A percentile compares a stretch with the other conserved stretches of the same genome.
Evolutionary conservation across 1,284 basidiomycete species (phyloP).

Genomic region (Cutaneotrichosporon cavernicola): DNA sequence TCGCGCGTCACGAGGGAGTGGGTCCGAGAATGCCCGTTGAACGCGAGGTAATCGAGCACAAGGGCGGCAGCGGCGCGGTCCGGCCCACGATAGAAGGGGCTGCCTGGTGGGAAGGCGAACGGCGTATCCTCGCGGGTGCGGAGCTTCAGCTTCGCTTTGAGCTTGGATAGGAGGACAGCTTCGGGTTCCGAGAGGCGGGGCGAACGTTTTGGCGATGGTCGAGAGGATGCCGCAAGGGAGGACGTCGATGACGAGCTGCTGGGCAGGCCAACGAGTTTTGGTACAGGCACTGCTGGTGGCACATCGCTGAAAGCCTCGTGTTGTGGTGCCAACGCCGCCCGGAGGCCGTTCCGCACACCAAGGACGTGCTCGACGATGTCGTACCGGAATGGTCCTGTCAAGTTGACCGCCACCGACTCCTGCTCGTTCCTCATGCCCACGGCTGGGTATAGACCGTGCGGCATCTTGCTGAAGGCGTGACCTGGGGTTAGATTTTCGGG

Average conservation of each 20-base stretch:
- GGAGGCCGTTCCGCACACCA: slow-evolving; percentile 32
- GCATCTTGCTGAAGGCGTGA: slow-evolving; percentile 66
- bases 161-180: slow-evolving; percentile 1
- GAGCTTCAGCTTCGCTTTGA: slow-evolving; percentile 1
- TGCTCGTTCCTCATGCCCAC: slow-evolving; percentile 75
- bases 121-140: background rate
- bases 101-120: background rate
- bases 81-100: slow-evolving; percentile 10
- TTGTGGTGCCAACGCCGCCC: background rate
- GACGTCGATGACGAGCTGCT: background rate
- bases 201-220: background rate
- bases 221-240: background rate
- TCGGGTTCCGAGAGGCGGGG: slow-evolving; percentile 5
- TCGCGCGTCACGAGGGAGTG: slow-evolving; percentile 17
- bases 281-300: slow-evolving; percentile 1
- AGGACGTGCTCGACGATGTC: slow-evolving; percentile 77
- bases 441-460: slow-evolving; percentile 70
- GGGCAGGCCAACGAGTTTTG: slow-evolving; percentile 20
- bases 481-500: slow-evolving; percentile 48
- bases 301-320: slow-evolving; percentile 12
- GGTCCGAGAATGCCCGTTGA: slow-evolving; percentile 72
- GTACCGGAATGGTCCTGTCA: slow-evolving; percentile 75
- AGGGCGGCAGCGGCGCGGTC: slow-evolving; percentile 61
- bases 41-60: slow-evolving; percentile 72
- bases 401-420: slow-evolving; percentile 62